Evolutionary conservation across 2,329 filamentous ascomycete species (phyloP), one percentile per base, ranked within the genome.

Genomic region (Pseudocercospora vitis): DNA sequence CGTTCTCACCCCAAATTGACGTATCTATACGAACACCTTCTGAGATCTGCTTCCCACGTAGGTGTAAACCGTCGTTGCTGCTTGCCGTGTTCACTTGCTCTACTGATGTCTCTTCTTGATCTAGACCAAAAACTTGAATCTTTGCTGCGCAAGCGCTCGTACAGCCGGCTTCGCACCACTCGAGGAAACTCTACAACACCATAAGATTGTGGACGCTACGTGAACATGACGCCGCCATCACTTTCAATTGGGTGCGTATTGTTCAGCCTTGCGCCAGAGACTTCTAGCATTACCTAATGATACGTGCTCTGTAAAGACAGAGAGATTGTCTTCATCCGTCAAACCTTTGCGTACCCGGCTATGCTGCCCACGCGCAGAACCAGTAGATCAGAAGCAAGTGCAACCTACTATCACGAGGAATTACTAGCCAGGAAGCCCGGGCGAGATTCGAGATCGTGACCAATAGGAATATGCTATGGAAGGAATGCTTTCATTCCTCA

Each of bases 351-450:
- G 28, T 50, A 59, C 12, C 65, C 68, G 3, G 50, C 61, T 24
- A 59, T 71, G 4, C 63, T 70, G 21, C 56, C 62, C 19, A 59
- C 59, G 12, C 65, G 61, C 57, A 57, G 59, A 24, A 48, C 62
- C 44, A 56, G 70, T 35, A 51, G 65, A 42, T 56, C 55, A 24
- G 68, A 71, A 57, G 59, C 65, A 7, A 57, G 56, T 12, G 5
- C 9, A 3, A 19, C 31, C n/a, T 46, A 46, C 14, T 46, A 46
- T 24, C 4, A n/a, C 40, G 9, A 44, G n/a, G n/a, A n/a, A n/a
- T n/a, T n/a, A n/a, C n/a, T n/a, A n/a, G n/a, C n/a, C n/a, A n/a
- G n/a, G n/a, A n/a, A n/a, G n/a, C n/a, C n/a, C n/a, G n/a, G n/a
- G n/a, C n/a, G n/a, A n/a, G n/a, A n/a, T n/a, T n/a, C n/a, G n/a